Conservation (phyloP, 176 grass and related monocot genomes). For the Oryza glumipatula region DNA sequence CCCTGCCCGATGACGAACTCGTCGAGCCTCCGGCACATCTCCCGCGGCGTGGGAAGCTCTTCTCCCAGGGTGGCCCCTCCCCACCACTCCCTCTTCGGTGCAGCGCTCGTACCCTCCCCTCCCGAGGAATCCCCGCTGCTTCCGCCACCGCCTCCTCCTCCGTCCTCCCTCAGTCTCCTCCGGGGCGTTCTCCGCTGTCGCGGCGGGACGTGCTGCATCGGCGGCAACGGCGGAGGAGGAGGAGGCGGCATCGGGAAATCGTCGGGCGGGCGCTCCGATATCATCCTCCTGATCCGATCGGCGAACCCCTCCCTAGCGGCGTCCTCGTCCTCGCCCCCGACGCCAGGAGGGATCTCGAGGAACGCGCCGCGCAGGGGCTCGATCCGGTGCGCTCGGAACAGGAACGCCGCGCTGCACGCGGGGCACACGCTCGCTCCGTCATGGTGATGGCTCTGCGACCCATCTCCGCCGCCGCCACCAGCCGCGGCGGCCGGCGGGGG, state of each 20-base stretch:
- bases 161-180: constrained; percentile 55
- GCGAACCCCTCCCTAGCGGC: constrained; percentile 23
- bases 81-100: constrained; percentile 72
- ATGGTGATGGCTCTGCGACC: constrained; percentile 15
- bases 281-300: constrained; percentile 49
- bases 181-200: constrained; percentile 42
- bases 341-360: constrained; percentile 64
- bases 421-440: constrained; percentile 61
- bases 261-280: constrained; percentile 62
- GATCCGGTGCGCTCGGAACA: constrained; percentile 70
- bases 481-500: not conserved
- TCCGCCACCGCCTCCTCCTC: constrained; percentile 36
- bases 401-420: constrained; percentile 54
- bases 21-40: constrained; percentile 85
- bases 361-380: constrained; percentile 70
- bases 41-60: constrained; percentile 89
- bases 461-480: not conserved
- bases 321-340: constrained; percentile 22
- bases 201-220: not conserved
- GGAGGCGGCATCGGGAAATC: constrained; percentile 44
- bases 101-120: constrained; percentile 50
- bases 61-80: constrained; percentile 73
- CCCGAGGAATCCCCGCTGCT: constrained; percentile 56
- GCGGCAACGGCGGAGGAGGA: constrained; percentile 46
- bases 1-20: constrained; percentile 94